These are phyloP conservation scores for Candida tunisiensis DNA, from an alignment of 1,139 yeast species.

Conservation along the genomic window DNA sequence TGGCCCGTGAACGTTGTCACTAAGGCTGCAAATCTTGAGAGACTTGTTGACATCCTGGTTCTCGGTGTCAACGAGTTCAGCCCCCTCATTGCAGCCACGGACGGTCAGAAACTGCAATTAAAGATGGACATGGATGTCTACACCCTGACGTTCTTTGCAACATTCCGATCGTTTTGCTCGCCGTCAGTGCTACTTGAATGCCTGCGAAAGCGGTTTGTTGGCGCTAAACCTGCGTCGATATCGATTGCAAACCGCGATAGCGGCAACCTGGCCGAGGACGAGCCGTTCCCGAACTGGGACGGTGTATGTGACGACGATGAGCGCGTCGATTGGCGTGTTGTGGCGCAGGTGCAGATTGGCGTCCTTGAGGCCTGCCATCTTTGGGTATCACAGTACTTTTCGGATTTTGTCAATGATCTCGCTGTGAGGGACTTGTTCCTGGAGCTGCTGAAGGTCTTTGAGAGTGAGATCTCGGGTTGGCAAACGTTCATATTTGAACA, in stretches of 20 bases:
- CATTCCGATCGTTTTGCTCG: slow-evolving; percentile 46
- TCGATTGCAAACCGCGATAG: slow-evolving; percentile 21
- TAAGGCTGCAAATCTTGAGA: slow-evolving; percentile 44
- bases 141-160: slow-evolving; percentile 47
- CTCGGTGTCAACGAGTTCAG: slow-evolving; percentile 44
- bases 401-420: slow-evolving; percentile 59
- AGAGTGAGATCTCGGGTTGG: slow-evolving; percentile 63
- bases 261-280: slow-evolving; percentile 2
- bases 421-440: slow-evolving; percentile 44
- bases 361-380: slow-evolving; percentile 62
- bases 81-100: slow-evolving; percentile 17
- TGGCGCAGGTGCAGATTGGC: slow-evolving; percentile 64
- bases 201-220: slow-evolving; percentile 33
- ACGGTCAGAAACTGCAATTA: slow-evolving; percentile 10
- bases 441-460: slow-evolving; percentile 50
- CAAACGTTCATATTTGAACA: slow-evolving; percentile 10
- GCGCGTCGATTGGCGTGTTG: slow-evolving; percentile 33
- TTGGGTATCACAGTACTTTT: slow-evolving; percentile 56
- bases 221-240: slow-evolving; percentile 42
- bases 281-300: slow-evolving; percentile 7
- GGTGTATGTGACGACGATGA: slow-evolving; percentile 17
- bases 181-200: slow-evolving; percentile 33
- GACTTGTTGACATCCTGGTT: slow-evolving; percentile 44
- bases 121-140: slow-evolving; percentile 43
- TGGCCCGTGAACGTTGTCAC: slow-evolving; percentile 26